Evolutionary conservation across 75 land plant genomes (phyloP).

Genomic region (Larix kaempferi): DNA sequence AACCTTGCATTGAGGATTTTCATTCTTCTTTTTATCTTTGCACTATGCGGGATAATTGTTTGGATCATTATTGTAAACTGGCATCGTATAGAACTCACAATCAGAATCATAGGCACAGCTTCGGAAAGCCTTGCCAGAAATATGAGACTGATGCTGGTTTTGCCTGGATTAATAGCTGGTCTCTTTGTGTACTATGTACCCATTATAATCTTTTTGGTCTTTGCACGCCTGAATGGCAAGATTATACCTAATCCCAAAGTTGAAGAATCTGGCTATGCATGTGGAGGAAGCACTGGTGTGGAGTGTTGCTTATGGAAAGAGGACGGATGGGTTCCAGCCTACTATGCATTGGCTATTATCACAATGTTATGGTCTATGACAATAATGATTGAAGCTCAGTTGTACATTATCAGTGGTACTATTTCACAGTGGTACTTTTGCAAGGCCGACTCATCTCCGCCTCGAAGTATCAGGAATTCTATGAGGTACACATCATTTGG

Average conservation of each 20-base stretch:
- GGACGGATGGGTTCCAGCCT: slow-evolving; percentile 88
- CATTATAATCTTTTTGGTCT: slow-evolving; percentile 67
- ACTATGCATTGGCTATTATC: slow-evolving; percentile 67
- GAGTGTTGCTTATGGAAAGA: slow-evolving; percentile 80
- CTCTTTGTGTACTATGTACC: slow-evolving; percentile 64
- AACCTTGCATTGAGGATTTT: slow-evolving; percentile 56
- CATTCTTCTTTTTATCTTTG: slow-evolving; percentile 60
- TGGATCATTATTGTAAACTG: slow-evolving; percentile 84
- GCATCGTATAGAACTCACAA: slow-evolving; percentile 79
- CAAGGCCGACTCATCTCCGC: slow-evolving; percentile 34
- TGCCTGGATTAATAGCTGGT: slow-evolving; percentile 50
- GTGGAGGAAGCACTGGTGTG: slow-evolving; percentile 38
- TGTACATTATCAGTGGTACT: slow-evolving; percentile 85
- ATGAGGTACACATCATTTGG: slow-evolving; percentile 52
- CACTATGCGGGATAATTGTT: slow-evolving; percentile 58
- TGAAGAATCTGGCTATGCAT: slow-evolving; percentile 15
- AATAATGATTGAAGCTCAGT: slow-evolving; percentile 67
- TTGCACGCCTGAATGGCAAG: slow-evolving; percentile 71
- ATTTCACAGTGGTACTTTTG: slow-evolving; percentile 95
- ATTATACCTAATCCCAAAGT: slow-evolving; percentile 41
- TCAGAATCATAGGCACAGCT: slow-evolving; percentile 58
- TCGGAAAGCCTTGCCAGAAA: slow-evolving; percentile 65
- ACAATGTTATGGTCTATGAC: slow-evolving; percentile 75
- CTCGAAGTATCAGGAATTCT: slow-evolving; percentile 53
- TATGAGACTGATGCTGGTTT: slow-evolving; percentile 52